These are phyloP conservation scores for Petunia hybrid DNA, from an alignment of 305 asterid genomes.

Conservation along the genomic window DNA sequence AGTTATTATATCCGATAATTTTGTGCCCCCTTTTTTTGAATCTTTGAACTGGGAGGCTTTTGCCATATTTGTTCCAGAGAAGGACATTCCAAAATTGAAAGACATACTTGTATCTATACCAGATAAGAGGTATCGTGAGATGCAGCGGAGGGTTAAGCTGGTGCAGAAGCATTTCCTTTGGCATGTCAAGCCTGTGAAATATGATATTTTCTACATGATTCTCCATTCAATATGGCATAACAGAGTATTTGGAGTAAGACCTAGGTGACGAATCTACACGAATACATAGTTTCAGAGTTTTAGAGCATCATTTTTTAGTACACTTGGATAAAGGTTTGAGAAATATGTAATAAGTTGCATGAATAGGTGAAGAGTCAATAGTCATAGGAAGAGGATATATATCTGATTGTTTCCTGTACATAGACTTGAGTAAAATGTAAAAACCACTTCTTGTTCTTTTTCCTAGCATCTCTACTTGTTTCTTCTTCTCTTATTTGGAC, in stretches of 20 bases:
- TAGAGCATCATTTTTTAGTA: not conserved
- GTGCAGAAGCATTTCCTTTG: slow-evolving; percentile 46
- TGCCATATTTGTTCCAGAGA: slow-evolving; percentile 60
- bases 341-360: slow-evolving; percentile 27
- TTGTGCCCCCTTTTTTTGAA: slow-evolving; percentile 71
- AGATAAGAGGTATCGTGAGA: slow-evolving; percentile 47
- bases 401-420: slow-evolving; percentile 25
- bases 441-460: not conserved
- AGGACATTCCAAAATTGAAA: slow-evolving; percentile 63
- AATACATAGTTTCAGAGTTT: not conserved
- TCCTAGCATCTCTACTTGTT: slow-evolving; percentile 6
- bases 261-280: slow-evolving; percentile 25
- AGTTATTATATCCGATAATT: slow-evolving; percentile 68
- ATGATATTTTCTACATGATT: slow-evolving; percentile 44
- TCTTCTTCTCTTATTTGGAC: slow-evolving; percentile 18
- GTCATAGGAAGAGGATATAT: not conserved
- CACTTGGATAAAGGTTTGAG: not conserved
- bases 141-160: slow-evolving; percentile 38
- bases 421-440: not conserved
- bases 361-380: not conserved
- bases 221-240: slow-evolving; percentile 50
- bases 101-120: slow-evolving; percentile 54
- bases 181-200: slow-evolving; percentile 41
- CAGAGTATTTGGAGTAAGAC: slow-evolving; percentile 35
- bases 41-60: slow-evolving; percentile 66